Evolutionary conservation across 2,329 filamentous ascomycete species (phyloP).

Genomic region (Bertia moriformis): DNA sequence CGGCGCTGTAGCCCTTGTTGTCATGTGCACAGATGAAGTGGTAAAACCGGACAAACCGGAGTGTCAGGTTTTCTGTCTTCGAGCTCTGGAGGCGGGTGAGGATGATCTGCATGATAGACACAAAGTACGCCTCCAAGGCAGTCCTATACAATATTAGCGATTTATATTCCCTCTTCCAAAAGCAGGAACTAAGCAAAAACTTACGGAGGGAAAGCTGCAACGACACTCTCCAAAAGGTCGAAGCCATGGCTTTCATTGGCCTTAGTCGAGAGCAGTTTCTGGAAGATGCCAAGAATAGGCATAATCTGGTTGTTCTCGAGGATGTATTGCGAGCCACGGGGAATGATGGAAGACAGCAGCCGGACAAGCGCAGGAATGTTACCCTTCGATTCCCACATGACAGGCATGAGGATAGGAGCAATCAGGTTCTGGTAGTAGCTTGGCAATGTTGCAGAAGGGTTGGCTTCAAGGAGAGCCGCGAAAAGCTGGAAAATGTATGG

Average conservation of each 20-base stretch:
- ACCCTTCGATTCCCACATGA: conserved; percentile 79
- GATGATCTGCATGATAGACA: conserved; percentile 66
- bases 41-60: conserved; percentile 85
- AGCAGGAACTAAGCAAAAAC: conserved; percentile 21
- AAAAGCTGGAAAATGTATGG: conserved; percentile 95
- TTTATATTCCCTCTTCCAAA: too few species aligned
- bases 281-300: conserved; percentile 86
- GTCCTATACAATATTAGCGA: too few species aligned
- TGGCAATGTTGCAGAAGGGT: conserved; percentile 64
- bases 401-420: conserved; percentile 62
- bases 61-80: conserved; percentile 63
- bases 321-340: conserved; percentile 60
- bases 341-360: conserved; percentile 70
- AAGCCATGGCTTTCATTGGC: conserved; percentile 76
- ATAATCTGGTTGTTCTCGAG: conserved; percentile 69
- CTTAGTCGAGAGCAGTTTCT: conserved; percentile 70
- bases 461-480: conserved; percentile 75
- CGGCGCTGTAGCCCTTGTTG: conserved; percentile 72
- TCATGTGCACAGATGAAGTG: conserved; percentile 72
- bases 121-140: conserved; percentile 62
- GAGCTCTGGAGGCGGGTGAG: conserved; percentile 61
- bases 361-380: conserved; percentile 86
- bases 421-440: conserved; percentile 70
- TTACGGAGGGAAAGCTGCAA: conserved; percentile 59
- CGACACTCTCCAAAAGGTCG: conserved; percentile 72